Evolutionary conservation across 345 rosid genomes (phyloP), one percentile per base, ranked within the genome.

Genomic region (Syzygium aqueum): DNA sequence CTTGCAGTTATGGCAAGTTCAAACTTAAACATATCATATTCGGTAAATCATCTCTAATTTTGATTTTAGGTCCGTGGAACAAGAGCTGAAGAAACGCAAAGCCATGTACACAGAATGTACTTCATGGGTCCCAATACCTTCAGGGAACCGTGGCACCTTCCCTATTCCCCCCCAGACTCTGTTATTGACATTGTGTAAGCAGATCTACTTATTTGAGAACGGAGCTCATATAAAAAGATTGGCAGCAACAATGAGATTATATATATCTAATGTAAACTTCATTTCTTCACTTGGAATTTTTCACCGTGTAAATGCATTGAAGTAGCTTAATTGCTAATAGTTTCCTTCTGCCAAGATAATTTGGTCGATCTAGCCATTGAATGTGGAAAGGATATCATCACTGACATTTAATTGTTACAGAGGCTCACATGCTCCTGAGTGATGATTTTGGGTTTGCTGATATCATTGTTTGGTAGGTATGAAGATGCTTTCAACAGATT

Each of bases 81-180:
- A 87, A 94, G 97, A 89, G 96, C 95, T 54, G 99, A 97, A 86
- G 99, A 97, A 90, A 95, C 95, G 49, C 99, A 97, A 91, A 95
- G 95, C 92, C 99, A 97, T 87, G 99, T 95, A 33, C 93, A 96
- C 92, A 93, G 99, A 90, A 93, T 97, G 97, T 97, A 95, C 90
- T 97, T 96, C 90, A 94, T 95, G 98, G 99, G 99, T 89, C 99
- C 98, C 82, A 96, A 96, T 90, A 95, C 97, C 88, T 96, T 97
- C 88, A 94, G 98, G 92, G 99, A 97, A 87, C 99, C 98, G 37
- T 97, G 99, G 99, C 97, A 96, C 92, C 98, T 97, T 90, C 99
- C 99, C 63, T 96, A 96, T 87, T 95, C 98, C 87, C 99, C 96
- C 86, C 96, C 99, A 6, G 92, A 94, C 93, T 94, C 98, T 86